phyloP scores from a whole-genome alignment of 305 asterid genomes.

The Fraxinus greggii region DNA sequence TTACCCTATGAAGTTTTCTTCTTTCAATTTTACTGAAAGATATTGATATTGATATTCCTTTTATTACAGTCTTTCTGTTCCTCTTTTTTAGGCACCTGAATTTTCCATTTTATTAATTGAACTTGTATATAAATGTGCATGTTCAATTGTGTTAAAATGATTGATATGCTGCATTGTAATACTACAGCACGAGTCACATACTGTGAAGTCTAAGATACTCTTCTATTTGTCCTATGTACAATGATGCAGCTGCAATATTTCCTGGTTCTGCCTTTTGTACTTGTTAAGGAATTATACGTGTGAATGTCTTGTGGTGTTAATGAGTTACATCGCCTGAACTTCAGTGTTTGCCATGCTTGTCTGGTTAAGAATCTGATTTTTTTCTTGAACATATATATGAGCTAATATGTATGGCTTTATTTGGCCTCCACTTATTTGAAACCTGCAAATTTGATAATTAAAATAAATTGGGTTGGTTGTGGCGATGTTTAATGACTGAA shows the following conservation, averaged over 20 bases:
- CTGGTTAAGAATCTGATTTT: not conserved
- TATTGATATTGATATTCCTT: not conserved
- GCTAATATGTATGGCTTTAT: not conserved
- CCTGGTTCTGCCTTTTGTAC: not conserved
- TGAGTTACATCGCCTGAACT: not conserved
- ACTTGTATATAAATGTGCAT: not conserved
- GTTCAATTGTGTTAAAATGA: not conserved
- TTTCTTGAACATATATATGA: no score
- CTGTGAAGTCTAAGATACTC: not conserved
- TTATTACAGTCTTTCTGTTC: not conserved
- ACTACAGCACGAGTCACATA: not conserved
- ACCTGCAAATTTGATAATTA: not conserved
- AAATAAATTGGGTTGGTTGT: not conserved
- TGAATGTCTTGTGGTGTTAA: no score
- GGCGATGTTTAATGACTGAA: not conserved
- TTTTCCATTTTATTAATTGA: not conserved
- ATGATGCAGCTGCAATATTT: not conserved
- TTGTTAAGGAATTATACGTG: not conserved
- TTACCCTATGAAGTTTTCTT: not conserved
- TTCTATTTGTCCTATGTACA: not conserved
- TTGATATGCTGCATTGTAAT: not conserved
- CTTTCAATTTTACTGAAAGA: not conserved
- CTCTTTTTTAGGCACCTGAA: not conserved
- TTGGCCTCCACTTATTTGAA: not conserved
- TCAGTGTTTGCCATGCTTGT: not conserved